These are phyloP conservation scores for Thraustochytrium striatum DNA, from an alignment of 352 stramenopile species.

Conservation along the genomic window DNA sequence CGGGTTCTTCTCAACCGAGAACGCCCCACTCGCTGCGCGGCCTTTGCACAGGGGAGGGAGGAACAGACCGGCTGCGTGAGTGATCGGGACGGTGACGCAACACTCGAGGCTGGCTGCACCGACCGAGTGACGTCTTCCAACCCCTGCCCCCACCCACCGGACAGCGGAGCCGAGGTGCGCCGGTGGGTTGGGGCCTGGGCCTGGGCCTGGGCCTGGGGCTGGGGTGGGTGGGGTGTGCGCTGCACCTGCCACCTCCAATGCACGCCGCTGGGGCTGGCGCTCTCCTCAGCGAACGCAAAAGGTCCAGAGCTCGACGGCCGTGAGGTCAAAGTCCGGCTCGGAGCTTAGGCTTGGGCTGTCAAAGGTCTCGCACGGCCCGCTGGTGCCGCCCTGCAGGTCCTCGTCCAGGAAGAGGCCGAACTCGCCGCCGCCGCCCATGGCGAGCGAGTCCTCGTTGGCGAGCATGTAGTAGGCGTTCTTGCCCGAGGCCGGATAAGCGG, in stretches of 20 bases:
- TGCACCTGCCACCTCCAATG: no score
- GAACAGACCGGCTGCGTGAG: no score
- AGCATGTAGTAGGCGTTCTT: conserved; percentile 84
- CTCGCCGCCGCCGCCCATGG: conserved; percentile 78
- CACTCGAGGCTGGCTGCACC: not conserved
- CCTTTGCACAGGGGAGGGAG: no score
- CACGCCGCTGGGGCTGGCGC: no score
- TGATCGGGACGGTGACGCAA: no score
- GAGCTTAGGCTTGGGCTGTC: conserved; percentile 69
- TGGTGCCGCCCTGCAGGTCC: conserved; percentile 74
- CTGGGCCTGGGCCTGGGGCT: no score
- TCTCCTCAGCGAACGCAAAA: not conserved
- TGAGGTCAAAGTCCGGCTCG: conserved; percentile 45
- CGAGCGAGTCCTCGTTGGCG: conserved; percentile 77
- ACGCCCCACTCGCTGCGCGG: no score
- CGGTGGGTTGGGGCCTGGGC: not conserved
- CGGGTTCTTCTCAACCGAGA: no score
- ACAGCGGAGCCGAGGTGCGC: not conserved
- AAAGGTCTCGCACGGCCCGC: conserved; percentile 76
- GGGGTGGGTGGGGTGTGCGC: no score
- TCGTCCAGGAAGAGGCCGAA: conserved; percentile 81
- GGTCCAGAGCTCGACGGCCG: not conserved
- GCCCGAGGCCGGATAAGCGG: conserved; percentile 75
- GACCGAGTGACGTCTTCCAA: not conserved
- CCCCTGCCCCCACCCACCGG: not conserved